Percentiles rank a stretch among this genome's conserved stretches.
phyloP scores from a whole-genome alignment of 139 green algal genomes.

The Tetraselmis striata region DNA sequence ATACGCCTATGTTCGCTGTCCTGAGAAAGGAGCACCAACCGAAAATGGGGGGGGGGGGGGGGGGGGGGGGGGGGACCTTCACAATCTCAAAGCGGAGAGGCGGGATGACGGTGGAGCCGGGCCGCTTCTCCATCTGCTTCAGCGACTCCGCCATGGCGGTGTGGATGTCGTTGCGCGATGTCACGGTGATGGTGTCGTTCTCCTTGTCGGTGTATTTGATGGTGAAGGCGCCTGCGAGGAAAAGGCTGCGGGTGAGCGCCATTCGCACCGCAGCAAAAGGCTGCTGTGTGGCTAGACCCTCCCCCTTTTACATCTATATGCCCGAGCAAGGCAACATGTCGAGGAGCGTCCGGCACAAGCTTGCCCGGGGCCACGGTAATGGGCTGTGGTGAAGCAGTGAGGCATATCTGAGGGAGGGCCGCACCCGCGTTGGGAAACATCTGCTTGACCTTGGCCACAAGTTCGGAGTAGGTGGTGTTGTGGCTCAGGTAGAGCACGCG shows the following conservation, averaged over 20 bases:
- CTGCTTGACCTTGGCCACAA: conserved; percentile 50
- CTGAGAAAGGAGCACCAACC: no score
- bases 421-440: conserved; percentile 62
- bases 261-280: no score
- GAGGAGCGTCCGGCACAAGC: conserved; percentile 13
- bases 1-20: no score
- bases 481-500: conserved; percentile 55
- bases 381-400: no score
- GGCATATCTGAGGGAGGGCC: no score
- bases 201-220: conserved; percentile 63
- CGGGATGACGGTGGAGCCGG: conserved; percentile 22
- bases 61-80: conserved; percentile 12
- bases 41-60: no score
- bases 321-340: conserved; percentile 22
- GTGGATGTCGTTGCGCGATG: conserved; percentile 40
- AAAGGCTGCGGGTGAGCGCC: no score
- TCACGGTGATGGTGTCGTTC: conserved; percentile 70
- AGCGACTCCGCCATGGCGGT: conserved; percentile 25
- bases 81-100: conserved; percentile 33
- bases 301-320: neutral
- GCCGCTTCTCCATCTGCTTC: conserved; percentile 21
- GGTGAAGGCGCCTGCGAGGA: conserved; percentile 36
- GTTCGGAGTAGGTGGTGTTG: conserved; percentile 57
- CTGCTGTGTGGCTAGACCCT: no score
- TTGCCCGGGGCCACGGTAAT: neutral